Evolutionary conservation across 2,329 filamentous ascomycete species (phyloP).

Genomic region (Phyllosticta paracitricarpa): DNA sequence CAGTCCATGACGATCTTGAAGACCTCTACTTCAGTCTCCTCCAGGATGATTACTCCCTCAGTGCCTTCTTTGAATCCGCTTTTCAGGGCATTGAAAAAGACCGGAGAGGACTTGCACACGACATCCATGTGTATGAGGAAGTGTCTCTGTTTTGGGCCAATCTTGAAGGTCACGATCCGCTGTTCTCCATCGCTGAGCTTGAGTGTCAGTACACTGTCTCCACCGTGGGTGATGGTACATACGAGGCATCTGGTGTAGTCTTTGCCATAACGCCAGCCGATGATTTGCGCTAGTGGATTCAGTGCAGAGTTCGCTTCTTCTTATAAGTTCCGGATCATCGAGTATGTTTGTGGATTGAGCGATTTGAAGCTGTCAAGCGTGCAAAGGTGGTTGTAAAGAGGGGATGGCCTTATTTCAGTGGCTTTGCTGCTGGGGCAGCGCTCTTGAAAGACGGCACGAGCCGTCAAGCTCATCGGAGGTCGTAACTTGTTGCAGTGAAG

Average conservation of each 20-base stretch:
- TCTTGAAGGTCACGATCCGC: background rate
- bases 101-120: background rate
- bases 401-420: too few relatives aligned
- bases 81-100: background rate
- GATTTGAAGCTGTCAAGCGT: too few relatives aligned
- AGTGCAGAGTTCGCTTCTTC: too few relatives aligned
- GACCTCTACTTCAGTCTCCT: background rate
- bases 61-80: background rate
- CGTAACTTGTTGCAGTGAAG: too few relatives aligned
- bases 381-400: too few relatives aligned
- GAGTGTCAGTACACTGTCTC: too few relatives aligned
- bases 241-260: background rate
- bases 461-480: too few relatives aligned
- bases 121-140: background rate
- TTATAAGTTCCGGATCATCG: too few relatives aligned
- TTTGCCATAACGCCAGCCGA: background rate
- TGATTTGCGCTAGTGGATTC: too few relatives aligned
- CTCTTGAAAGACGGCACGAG: too few relatives aligned
- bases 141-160: background rate
- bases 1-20: slow-evolving; percentile 1
- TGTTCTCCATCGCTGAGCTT: background rate
- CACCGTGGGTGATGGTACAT: background rate
- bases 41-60: background rate
- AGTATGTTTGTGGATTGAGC: too few relatives aligned
- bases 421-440: too few relatives aligned